These are phyloP conservation scores for Gastrolobium bilobum DNA, from an alignment of 306 rosid species.

Conservation along the genomic window DNA sequence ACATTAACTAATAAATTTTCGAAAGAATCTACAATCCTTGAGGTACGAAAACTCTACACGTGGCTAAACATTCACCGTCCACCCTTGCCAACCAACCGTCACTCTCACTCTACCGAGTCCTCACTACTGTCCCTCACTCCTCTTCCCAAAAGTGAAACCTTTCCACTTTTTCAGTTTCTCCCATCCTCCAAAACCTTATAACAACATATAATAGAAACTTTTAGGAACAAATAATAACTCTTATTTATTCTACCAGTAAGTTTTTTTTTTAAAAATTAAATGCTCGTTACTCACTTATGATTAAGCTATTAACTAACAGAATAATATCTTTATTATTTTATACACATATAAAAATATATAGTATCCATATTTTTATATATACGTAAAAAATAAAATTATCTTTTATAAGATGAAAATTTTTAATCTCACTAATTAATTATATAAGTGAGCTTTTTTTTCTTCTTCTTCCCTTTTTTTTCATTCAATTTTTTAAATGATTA, in stretches of 20 bases:
- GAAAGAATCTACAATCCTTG: not conserved
- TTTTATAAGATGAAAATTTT: no score
- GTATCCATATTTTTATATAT: no score
- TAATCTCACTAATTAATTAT: no score
- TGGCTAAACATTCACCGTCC: conserved; percentile 35
- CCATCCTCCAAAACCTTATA: not conserved
- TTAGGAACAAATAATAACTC: not conserved
- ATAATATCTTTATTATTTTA: no score
- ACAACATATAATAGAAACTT: not conserved
- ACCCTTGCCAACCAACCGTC: not conserved
- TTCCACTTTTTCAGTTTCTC: not conserved
- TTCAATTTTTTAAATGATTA: no score
- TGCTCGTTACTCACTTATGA: not conserved
- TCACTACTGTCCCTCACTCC: not conserved
- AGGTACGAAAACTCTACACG: conserved; percentile 9
- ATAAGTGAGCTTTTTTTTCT: no score
- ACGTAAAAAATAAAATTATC: no score
- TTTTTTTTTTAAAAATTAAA: no score
- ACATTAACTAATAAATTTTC: no score
- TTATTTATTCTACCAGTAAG: not conserved
- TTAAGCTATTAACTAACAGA: not conserved
- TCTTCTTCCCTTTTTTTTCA: no score
- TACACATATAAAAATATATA: no score
- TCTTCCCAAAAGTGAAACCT: not conserved
- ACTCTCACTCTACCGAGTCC: conserved; percentile 11